Conservation (phyloP, 1,284 basidiomycete species). For the Heterobasidion parviporum region DNA sequence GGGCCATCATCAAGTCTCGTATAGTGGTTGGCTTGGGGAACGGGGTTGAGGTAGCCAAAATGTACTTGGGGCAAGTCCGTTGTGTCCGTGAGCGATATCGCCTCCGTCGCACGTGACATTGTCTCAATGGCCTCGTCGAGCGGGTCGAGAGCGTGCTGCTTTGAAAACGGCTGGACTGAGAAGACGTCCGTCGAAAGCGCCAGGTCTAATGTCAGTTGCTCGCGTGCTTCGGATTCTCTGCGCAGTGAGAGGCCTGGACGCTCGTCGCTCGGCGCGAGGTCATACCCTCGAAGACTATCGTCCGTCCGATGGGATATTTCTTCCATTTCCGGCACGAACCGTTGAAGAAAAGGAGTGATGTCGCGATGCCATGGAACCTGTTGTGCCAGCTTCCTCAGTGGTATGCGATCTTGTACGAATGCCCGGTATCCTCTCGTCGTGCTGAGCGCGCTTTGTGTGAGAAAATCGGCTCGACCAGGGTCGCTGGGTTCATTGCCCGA, state of each 20-base stretch:
- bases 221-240: conserved; percentile 44
- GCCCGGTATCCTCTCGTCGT: conserved; percentile 44
- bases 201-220: conserved; percentile 58
- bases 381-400: conserved; percentile 28
- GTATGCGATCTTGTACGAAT: conserved; percentile 37
- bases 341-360: conserved; percentile 34
- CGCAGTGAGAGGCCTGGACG: conserved; percentile 30
- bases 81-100: conserved; percentile 38
- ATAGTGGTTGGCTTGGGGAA: conserved; percentile 24
- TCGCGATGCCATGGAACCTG: conserved; percentile 45
- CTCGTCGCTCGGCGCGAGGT: conserved; percentile 29
- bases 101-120: conserved; percentile 38
- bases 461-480: conserved; percentile 43
- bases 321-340: conserved; percentile 30
- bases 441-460: conserved; percentile 41
- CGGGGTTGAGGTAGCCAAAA: conserved; percentile 55
- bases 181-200: conserved; percentile 50
- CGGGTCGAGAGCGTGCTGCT: conserved; percentile 11
- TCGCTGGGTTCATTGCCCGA: conserved; percentile 37
- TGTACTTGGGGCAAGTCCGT: conserved; percentile 41
- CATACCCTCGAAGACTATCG: conserved; percentile 32
- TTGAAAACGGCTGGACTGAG: conserved; percentile 34
- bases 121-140: conserved; percentile 33
- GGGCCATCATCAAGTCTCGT: conserved; percentile 9
- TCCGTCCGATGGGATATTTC: conserved; percentile 24